phyloP scores from a whole-genome alignment of 2,329 filamentous ascomycete species.

The Monosporascus ibericus region DNA sequence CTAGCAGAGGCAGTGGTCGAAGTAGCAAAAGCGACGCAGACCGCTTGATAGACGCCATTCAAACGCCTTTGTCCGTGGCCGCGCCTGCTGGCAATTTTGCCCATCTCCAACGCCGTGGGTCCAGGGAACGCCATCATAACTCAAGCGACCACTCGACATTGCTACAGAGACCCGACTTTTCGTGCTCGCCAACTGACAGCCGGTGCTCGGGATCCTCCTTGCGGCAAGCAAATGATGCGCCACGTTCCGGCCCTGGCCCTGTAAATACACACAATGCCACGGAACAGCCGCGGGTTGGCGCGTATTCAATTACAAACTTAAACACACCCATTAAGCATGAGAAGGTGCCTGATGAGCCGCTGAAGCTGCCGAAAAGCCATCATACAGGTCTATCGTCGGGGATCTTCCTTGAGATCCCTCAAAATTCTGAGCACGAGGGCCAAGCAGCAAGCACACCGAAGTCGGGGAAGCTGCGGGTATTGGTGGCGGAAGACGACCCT shows the following conservation, averaged over 20 bases:
- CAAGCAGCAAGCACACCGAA: constrained; percentile 1
- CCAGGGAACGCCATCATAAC: constrained; percentile 9
- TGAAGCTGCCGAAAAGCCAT: constrained; percentile 24
- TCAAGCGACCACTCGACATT: constrained; percentile 7
- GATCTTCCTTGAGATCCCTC: constrained; percentile 33
- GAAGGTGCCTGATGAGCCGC: constrained; percentile 43
- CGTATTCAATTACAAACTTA: constrained; percentile 34
- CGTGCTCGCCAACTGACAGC: neutral
- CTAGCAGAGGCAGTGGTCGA: constrained; percentile 43
- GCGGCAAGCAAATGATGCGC: neutral
- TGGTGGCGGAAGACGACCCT: constrained; percentile 84
- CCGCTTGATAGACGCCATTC: constrained; percentile 65
- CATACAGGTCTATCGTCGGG: constrained; percentile 27
- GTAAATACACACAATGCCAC: neutral
- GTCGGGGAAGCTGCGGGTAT: constrained; percentile 47
- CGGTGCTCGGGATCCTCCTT: neutral
- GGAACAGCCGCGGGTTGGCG: constrained; percentile 26
- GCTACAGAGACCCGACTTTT: constrained; percentile 1
- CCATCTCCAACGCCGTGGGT: constrained; percentile 11
- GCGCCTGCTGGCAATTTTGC: constrained; percentile 24
- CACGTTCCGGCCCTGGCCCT: neutral
- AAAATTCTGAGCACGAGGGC: constrained; percentile 2
- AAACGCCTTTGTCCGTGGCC: constrained; percentile 46
- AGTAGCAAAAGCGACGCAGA: constrained; percentile 60
- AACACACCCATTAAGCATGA: constrained; percentile 41